A percentile compares a stretch with the other conserved stretches of the same genome.
Evolutionary conservation across 2,329 filamentous ascomycete genomes (phyloP).

Genomic region (Thielaviopsis musarum): DNA sequence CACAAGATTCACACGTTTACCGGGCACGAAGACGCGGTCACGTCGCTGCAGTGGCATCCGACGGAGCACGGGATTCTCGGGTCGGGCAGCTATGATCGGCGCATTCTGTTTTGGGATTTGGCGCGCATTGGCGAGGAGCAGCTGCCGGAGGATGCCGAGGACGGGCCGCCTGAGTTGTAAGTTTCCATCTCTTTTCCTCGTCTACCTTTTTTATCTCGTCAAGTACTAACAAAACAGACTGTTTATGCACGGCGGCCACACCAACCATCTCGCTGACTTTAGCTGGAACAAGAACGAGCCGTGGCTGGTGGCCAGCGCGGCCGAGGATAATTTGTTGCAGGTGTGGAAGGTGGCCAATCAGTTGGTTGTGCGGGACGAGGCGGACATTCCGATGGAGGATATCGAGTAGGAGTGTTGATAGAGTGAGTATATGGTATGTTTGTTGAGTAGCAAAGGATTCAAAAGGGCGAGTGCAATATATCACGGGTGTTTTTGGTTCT

Average conservation of each 20-base stretch:
- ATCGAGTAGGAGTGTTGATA: constrained; percentile 27
- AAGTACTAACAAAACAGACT: constrained; percentile 34
- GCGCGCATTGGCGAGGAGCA: constrained; percentile 87
- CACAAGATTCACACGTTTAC: constrained; percentile 80
- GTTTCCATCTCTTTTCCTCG: constrained; percentile 21
- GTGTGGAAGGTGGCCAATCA: constrained; percentile 80
- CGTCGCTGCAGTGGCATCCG: constrained; percentile 88
- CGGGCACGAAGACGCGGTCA: constrained; percentile 77
- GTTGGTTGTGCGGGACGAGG: constrained; percentile 62
- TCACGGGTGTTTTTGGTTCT: neutral
- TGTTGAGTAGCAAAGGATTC: too few species aligned
- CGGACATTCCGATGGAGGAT: constrained; percentile 61
- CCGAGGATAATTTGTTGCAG: constrained; percentile 92
- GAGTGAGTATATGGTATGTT: neutral
- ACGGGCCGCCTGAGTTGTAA: constrained; percentile 86
- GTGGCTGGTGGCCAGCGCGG: constrained; percentile 89
- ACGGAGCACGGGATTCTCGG: constrained; percentile 76
- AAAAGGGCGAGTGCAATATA: neutral
- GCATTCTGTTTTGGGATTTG: constrained; percentile 93
- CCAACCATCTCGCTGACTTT: constrained; percentile 90
- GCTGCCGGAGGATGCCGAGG: constrained; percentile 82
- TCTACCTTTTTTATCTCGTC: constrained; percentile 4
- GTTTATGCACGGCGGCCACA: constrained; percentile 98
- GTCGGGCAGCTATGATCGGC: constrained; percentile 80
- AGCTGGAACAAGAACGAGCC: constrained; percentile 95